Conservation (phyloP, 2,329 filamentous ascomycete species). For the Cordyceps cateniannulata region DNA sequence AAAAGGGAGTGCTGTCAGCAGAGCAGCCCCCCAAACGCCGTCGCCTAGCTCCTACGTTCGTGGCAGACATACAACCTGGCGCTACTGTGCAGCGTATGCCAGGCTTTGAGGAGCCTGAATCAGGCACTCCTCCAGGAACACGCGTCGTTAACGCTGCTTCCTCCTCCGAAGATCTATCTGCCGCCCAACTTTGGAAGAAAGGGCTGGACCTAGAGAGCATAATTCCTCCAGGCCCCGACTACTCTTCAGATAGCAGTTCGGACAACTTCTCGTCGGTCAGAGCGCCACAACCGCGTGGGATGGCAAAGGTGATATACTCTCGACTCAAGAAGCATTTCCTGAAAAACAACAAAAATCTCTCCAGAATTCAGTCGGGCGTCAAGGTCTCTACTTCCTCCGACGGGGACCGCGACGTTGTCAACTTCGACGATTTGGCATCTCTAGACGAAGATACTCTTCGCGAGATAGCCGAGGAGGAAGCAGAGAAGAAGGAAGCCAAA, state of each 20-base stretch:
- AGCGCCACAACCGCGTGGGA: conserved; percentile 32
- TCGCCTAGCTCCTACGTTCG: conserved; percentile 20
- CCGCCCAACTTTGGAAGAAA: conserved; percentile 31
- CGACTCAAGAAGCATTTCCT: conserved; percentile 35
- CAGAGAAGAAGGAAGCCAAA: conserved; percentile 22
- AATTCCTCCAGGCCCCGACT: not conserved
- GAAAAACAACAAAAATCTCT: conserved; percentile 20
- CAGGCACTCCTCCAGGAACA: not conserved
- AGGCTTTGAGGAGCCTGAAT: conserved; percentile 2
- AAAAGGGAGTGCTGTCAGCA: not conserved
- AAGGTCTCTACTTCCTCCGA: conserved; percentile 14
- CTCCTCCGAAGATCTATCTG: conserved; percentile 12
- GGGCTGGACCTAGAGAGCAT: conserved; percentile 23
- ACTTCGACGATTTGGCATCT: conserved; percentile 27
- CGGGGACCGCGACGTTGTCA: conserved; percentile 36
- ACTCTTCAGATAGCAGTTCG: not conserved
- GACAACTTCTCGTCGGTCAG: not conserved
- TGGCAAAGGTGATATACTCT: conserved; percentile 35
- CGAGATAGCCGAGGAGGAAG: conserved; percentile 54
- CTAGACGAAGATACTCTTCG: conserved; percentile 50
- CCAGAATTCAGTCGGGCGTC: conserved; percentile 1
- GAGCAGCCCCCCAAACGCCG: conserved; percentile 19
- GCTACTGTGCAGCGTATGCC: conserved; percentile 8
- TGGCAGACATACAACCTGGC: conserved; percentile 18
- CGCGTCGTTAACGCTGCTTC: not conserved